Base-by-base conservation (phyloP, 177 flowering plant genomes). In the Vitis hybrid region DNA sequence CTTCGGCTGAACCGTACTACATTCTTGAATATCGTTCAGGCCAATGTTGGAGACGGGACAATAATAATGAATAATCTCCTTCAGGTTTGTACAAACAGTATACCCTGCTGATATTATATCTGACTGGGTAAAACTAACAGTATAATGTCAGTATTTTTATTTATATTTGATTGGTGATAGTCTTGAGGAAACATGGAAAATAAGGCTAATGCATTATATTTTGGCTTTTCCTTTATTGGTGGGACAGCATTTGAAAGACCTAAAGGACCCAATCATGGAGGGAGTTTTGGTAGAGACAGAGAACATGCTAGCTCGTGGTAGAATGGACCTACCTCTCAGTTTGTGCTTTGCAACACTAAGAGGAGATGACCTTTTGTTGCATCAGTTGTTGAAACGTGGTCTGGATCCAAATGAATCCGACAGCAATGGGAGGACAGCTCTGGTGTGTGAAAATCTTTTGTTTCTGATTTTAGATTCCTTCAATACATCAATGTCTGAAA, bases 351-450 rank as follows among this genome's bases (percentile, higher is more conserved):
- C 98, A 31, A 76, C 94, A n/a, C 51, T 74, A 6, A 87, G 96
- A 82, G 97, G 90, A 67, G 98, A 96, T 66, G 93, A 87, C 55
- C 66, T 75, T 48, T 63, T 96, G 63, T 65, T 96, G 79, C 85
- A 83, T 59, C 90, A 89, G 66, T 70, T 96, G 80, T 75, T 96
- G 76, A 87, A 80, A 72, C 84, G 87, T 15, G 97, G 95, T 20
- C 78, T 88, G 15, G 98, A 96, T 75, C 90, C 97, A 20, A 96
- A 92, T 78, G 98, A 96, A 79, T 76, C 91, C 1, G 97, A 96
- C 76, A 82, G 74, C 77, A 87, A 62, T 79, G 97, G 92, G 31
- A 84, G 90, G 71, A 87, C 95, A 55, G 86, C 97, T 68, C 75
- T 93, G 88, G 99, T 96, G 55, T 19, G 86, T 71, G n/a, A 60